Base-by-base conservation (phyloP, 306 rosid genomes). In the Rubus parviflorus region DNA sequence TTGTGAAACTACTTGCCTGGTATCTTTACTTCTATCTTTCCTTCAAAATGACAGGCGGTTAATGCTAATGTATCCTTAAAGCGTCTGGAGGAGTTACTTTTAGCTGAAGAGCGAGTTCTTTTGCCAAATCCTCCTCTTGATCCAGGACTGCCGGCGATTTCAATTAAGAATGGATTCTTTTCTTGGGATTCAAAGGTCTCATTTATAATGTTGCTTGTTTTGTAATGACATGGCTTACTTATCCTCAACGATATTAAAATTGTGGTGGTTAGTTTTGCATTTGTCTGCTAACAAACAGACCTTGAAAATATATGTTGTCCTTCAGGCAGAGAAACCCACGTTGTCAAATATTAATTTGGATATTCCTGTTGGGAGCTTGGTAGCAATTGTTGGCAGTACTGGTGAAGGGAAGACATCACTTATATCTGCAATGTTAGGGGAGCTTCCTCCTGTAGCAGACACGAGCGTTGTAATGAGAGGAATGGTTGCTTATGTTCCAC, bases 51-150 rank as follows among this genome's bases (percentile, higher is more conserved):
- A 49, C 81, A 94, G 98, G 96, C 58, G 63, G 98, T 92, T 75
- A 94, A 94, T 88, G 96, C 98, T 69, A 88, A 94, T 83, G 98
- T 94, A 80, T 94, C 98, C 23, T 74, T 94, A 83, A 92, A 90
- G 85, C 96, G 98, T 47, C 70, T 94, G 43, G 95, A 94, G 85
- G 97, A 92, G 45, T 85, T 94, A 73, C 97, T 94, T 64, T 83
- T 75, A 62, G 96, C 96, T 37, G 97, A 94, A 79, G 98, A 94
- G 76, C 86, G 94, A 82, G 66, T 85, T 79, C 94, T 94, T 85
- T 78, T 86, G 70, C 97, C 97, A 80, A 94, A 92, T 89, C 97
- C 94, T 54, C 96, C 97, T 81, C 86, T 88, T 77, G 87, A 92
- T 77, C 96, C 96, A 40, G 84, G 66, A 41, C 72, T 86, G 72